Conservation (phyloP, 2,329 filamentous ascomycete species). For the Fusarium euwallaceae region DNA sequence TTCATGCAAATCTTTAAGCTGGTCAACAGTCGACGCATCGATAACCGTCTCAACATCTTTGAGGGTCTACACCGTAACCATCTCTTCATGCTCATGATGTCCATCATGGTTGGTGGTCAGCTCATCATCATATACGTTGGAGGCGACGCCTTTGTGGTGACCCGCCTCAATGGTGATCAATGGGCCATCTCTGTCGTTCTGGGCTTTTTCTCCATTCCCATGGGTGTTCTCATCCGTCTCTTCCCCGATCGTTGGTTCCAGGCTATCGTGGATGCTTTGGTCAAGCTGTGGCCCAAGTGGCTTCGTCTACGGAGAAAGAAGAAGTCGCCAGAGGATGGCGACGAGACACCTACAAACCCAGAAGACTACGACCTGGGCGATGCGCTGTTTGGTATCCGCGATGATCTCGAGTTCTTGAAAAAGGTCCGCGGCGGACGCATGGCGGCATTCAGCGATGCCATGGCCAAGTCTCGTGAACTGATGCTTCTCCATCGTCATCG, state of each 20-base stretch:
- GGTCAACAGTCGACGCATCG: conserved; percentile 75
- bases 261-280: conserved; percentile 18
- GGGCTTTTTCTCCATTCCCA: conserved; percentile 79
- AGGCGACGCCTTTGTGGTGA: conserved; percentile 78
- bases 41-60: conserved; percentile 91
- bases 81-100: conserved; percentile 45
- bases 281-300: conserved; percentile 37
- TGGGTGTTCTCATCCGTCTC: conserved; percentile 79
- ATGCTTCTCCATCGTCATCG: conserved; percentile 36
- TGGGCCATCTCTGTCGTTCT: conserved; percentile 87
- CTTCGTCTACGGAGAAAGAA: conserved; percentile 33
- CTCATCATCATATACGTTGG: conserved; percentile 42
- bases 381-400: conserved; percentile 33
- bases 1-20: conserved; percentile 82
- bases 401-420: conserved; percentile 38
- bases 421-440: conserved; percentile 36
- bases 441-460: conserved; percentile 33
- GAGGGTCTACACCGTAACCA: conserved; percentile 67
- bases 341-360: conserved; percentile 28
- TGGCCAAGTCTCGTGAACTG: conserved; percentile 32
- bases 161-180: conserved; percentile 72
- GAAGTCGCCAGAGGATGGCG: conserved; percentile 28
- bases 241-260: conserved; percentile 74
- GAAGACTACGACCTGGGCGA: conserved; percentile 37
- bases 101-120: conserved; percentile 47